Evolutionary conservation across 352 stramenopile species (phyloP).

Genomic region (Globisporangium cederbergense): DNA sequence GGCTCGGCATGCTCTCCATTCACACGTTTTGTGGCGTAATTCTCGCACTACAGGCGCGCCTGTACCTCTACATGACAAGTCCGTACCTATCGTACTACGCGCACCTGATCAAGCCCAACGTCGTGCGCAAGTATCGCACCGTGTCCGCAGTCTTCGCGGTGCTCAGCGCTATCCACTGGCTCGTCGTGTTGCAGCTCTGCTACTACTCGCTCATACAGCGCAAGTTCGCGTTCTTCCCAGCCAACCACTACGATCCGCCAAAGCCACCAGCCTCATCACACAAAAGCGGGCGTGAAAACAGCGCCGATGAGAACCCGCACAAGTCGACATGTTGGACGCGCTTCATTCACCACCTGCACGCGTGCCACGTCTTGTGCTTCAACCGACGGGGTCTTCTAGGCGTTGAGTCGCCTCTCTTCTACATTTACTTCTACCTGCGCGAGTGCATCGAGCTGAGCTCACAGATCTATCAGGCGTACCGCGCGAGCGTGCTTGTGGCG

Average conservation of each 20-base stretch:
- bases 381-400: constrained; percentile 27
- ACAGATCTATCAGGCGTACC: constrained; percentile 43
- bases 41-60: constrained; percentile 21
- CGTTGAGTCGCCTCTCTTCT: constrained; percentile 30
- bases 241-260: background rate
- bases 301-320: background rate
- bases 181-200: constrained; percentile 21
- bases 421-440: constrained; percentile 28
- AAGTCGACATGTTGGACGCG: background rate
- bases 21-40: constrained; percentile 19
- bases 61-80: constrained; percentile 25
- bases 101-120: constrained; percentile 18
- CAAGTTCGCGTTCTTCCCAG: constrained; percentile 20
- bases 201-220: constrained; percentile 20
- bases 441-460: constrained; percentile 43
- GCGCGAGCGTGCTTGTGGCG: constrained; percentile 37
- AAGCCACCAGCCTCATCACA: background rate
- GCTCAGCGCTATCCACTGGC: constrained; percentile 22
- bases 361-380: constrained; percentile 8
- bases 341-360: constrained; percentile 3
- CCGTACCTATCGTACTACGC: constrained; percentile 26
- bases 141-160: constrained; percentile 26
- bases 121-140: constrained; percentile 21
- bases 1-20: constrained; percentile 25
- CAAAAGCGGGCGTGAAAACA: background rate